phyloP scores from a whole-genome alignment of 108 stramenopile species.

The Discostella pseudostelligera region DNA sequence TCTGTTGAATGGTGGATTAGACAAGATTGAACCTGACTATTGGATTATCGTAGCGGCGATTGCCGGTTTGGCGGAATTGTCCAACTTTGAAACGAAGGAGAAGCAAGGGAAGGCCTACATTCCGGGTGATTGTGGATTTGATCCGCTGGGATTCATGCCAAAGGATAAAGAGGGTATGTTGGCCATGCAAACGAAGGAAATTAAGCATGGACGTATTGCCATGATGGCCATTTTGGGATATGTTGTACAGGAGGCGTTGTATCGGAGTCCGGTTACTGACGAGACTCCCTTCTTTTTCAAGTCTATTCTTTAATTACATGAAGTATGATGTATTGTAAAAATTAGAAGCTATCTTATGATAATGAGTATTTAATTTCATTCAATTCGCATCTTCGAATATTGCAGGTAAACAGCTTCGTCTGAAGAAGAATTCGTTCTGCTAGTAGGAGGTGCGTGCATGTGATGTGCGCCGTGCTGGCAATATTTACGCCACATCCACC shows the following conservation, averaged over 20 bases:
- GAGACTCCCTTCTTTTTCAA: conserved; percentile 85
- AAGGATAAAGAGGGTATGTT: conserved; percentile 62
- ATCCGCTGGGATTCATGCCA: conserved; percentile 69
- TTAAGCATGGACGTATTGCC: conserved; percentile 89
- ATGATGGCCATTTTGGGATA: conserved; percentile 92
- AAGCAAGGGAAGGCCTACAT: conserved; percentile 61
- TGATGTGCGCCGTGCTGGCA: no score
- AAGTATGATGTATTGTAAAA: no score
- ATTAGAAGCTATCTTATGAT: no score
- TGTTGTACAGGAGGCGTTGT: conserved; percentile 85
- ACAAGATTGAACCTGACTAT: conserved; percentile 77
- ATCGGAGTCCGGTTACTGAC: conserved; percentile 67
- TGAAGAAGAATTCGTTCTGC: no score
- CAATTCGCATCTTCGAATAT: no score
- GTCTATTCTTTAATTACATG: conserved; percentile 55
- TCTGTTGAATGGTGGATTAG: conserved; percentile 86
- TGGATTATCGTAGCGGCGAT: conserved; percentile 63
- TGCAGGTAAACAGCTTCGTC: no score
- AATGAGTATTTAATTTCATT: no score
- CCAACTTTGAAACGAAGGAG: conserved; percentile 65
- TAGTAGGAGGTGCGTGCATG: no score
- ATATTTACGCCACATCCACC: no score
- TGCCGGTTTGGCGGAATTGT: conserved; percentile 72
- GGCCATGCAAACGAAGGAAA: conserved; percentile 73
- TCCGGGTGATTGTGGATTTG: conserved; percentile 82